Base-by-base conservation (phyloP, 2,329 filamentous ascomycete genomes). In the Stemphylium vesicarium region DNA sequence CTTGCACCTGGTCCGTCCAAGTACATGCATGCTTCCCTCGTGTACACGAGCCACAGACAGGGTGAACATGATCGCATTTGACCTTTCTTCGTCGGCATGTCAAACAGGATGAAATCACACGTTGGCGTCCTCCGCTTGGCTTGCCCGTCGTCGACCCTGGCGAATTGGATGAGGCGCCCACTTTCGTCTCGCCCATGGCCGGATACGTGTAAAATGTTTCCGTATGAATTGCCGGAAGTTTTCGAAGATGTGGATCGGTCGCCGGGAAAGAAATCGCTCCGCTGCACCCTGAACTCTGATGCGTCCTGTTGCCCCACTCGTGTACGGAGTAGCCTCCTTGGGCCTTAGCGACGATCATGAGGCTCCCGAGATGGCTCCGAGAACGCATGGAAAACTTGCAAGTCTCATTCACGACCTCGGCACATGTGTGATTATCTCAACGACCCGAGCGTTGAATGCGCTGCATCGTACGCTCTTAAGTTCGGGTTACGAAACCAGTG, bases 51-150 rank as follows among this genome's bases (percentile, higher is more conserved):
- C 73, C 72, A 53, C 74, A 76, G 6, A 74, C 54, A 10, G 74
- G 73, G 62, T 76, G 73, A 35, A 63, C 68, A 58, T 76, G 74
- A 38, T 76, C 74, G 55, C 74, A 76, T 49, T 70, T 69, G 39
- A 76, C 74, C 56, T 76, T 76, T 51, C 74, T 64, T 37, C 73
- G 67, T 12, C 74, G 63, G 51, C 74, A 76, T 7, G 74, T 76
- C 38, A 76, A 60, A 52, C 73, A 76, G 16, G 73, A 76, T 15
- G 72, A 70, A 41, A 76, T 76, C 40, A 74, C 63, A 54, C 74
- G 67, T 53, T 73, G 72, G 36, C 74, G 69, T 29, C 71, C 71
- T 29, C 68, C 66, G 29, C 62, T 56, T 32, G 63, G 57, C 43
- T 71, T 75, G 45, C 49, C 51, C n/a, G 60, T 58, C 39, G 22